Percentiles rank a stretch among this genome's conserved stretches.
Evolutionary conservation across 2,329 filamentous ascomycete species (phyloP).

Genomic region (Exserohilum turcica): DNA sequence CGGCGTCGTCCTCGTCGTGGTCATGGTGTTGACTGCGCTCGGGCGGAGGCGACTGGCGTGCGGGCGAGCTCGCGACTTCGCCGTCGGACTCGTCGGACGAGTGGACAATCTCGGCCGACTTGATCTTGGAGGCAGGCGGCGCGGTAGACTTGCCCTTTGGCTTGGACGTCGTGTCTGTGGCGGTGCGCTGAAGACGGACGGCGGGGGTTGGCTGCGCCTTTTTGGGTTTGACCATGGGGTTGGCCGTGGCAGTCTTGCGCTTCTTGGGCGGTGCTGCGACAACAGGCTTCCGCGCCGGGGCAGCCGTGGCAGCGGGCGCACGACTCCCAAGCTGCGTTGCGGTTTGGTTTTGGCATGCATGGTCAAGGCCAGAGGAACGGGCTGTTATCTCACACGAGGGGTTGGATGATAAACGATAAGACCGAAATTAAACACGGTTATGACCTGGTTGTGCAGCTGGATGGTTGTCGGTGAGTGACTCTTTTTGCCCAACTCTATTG

Average conservation of each 20-base stretch:
- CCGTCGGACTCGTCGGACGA: constrained; percentile 39
- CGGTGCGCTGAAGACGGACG: constrained; percentile 47
- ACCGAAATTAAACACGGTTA: not conserved
- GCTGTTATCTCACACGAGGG: not conserved
- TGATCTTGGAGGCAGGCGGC: constrained; percentile 37
- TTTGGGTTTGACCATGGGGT: constrained; percentile 31
- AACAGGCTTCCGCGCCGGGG: constrained; percentile 17
- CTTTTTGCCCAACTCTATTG: not conserved
- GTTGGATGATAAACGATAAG: not conserved
- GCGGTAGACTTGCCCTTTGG: constrained; percentile 24
- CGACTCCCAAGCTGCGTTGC: constrained; percentile 19
- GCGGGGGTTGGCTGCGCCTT: constrained; percentile 33
- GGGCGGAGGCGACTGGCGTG: constrained; percentile 23
- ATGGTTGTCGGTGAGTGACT: not conserved
- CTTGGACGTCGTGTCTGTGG: constrained; percentile 20
- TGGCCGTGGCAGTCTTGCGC: constrained; percentile 32
- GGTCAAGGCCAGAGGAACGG: not conserved
- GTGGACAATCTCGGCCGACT: constrained; percentile 39
- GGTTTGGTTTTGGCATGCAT: not conserved
- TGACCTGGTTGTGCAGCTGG: not conserved
- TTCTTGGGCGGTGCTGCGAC: constrained; percentile 32
- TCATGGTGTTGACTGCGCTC: constrained; percentile 9
- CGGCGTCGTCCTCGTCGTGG: constrained; percentile 21
- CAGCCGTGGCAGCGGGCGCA: constrained; percentile 17
- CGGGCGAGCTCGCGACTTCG: constrained; percentile 17